Conservation (phyloP, 1,284 basidiomycete genomes). For the Schizophyllum commune region DNA sequence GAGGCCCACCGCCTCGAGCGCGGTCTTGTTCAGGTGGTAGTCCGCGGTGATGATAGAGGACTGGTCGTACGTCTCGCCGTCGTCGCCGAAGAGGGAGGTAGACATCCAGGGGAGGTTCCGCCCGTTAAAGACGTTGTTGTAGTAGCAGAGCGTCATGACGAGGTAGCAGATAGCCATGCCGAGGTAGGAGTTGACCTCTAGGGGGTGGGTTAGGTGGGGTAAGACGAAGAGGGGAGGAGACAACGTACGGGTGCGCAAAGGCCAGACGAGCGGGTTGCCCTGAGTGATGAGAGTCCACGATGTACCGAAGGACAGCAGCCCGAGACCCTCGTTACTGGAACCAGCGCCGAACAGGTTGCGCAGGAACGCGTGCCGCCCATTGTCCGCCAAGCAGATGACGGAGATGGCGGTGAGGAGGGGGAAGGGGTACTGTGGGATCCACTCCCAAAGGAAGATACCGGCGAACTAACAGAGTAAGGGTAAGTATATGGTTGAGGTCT, state of each 20-base stretch:
- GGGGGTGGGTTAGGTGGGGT: neutral
- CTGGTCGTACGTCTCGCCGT: constrained; percentile 39
- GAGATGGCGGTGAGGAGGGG: constrained; percentile 37
- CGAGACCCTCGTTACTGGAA: constrained; percentile 45
- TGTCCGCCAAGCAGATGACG: constrained; percentile 41
- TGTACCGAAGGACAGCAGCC: constrained; percentile 39
- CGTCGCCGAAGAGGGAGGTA: constrained; percentile 33
- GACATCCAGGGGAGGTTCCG: constrained; percentile 43
- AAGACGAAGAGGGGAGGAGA: constrained; percentile 4
- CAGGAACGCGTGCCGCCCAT: constrained; percentile 35
- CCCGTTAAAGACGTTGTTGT: constrained; percentile 40
- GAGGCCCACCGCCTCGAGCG: constrained; percentile 31
- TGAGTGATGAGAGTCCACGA: constrained; percentile 50
- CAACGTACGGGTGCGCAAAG: constrained; percentile 39
- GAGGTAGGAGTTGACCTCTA: constrained; percentile 35
- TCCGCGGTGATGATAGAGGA: constrained; percentile 33
- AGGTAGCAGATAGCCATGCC: constrained; percentile 44
- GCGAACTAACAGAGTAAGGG: constrained; percentile 23
- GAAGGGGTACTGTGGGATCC: constrained; percentile 39
- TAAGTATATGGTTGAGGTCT: neutral
- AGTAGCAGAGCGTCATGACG: constrained; percentile 39
- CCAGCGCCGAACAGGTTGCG: constrained; percentile 46
- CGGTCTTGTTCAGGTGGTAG: constrained; percentile 31
- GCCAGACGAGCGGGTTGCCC: constrained; percentile 45
- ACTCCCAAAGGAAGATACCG: constrained; percentile 45